Conservation (phyloP, 164 flowering plant genomes). For the Aristolochia fimbriata region DNA sequence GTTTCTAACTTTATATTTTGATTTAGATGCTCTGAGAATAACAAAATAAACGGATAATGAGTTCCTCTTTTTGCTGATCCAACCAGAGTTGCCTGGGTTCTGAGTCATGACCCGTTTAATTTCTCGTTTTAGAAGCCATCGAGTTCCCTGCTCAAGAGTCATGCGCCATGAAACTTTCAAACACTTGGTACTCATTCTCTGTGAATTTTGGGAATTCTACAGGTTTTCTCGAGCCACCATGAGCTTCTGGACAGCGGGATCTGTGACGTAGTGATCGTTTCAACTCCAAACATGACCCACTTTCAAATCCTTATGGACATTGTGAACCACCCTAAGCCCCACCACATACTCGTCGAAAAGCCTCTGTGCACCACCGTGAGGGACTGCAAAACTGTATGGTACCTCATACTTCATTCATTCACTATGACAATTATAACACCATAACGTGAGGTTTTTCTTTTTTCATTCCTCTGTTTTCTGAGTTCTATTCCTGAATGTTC, state of each 20-base stretch:
- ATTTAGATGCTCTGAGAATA: no score
- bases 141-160: no score
- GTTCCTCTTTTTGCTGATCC: no score
- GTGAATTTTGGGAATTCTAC: neutral
- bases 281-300: slow-evolving; percentile 94
- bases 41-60: no score
- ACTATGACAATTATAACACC: neutral
- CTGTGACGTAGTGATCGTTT: slow-evolving; percentile 81
- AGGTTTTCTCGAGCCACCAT: slow-evolving; percentile 72
- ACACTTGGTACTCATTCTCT: no score
- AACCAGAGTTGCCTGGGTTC: no score
- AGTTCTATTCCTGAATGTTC: neutral
- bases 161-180: no score
- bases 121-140: no score
- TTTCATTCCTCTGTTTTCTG: neutral
- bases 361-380: slow-evolving; percentile 87
- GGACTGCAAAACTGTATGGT: slow-evolving; percentile 37
- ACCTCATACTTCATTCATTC: neutral
- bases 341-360: slow-evolving; percentile 93
- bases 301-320: slow-evolving; percentile 83
- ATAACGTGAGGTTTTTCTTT: neutral
- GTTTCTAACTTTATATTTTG: no score
- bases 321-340: slow-evolving; percentile 69
- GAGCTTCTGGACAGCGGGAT: slow-evolving; percentile 73
- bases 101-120: no score